Evolutionary conservation across 768 basidiomycete genomes (phyloP).

Genomic region (Hygrocybe punicea): DNA sequence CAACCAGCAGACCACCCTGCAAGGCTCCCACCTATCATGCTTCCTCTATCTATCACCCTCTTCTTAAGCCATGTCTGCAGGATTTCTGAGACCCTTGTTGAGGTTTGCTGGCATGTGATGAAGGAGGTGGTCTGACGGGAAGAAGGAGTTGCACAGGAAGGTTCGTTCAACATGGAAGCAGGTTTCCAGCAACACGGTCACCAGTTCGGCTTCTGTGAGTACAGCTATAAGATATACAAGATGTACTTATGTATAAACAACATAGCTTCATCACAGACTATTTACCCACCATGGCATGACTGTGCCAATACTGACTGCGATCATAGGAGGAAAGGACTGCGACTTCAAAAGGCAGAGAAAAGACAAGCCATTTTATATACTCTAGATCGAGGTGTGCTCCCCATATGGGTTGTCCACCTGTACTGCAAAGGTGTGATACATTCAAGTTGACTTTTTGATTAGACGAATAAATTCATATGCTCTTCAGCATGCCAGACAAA

Average conservation of each 20-base stretch:
- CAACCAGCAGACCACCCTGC: background rate
- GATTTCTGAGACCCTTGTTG: background rate
- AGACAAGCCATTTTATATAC: constrained; percentile 19
- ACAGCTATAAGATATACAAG: background rate
- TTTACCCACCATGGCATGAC: constrained; percentile 8
- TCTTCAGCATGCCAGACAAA: constrained; percentile 18
- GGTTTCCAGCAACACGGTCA: background rate
- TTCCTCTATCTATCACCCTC: background rate
- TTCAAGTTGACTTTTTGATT: background rate
- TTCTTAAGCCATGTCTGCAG: background rate
- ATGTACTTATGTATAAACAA: background rate
- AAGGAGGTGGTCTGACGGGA: background rate
- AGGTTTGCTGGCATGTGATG: background rate
- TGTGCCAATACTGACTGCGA: constrained; percentile 7
- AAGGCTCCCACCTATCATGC: background rate
- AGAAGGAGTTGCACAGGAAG: background rate
- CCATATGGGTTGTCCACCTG: constrained; percentile 19
- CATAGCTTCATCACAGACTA: constrained; percentile 2
- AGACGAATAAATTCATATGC: too few species aligned
- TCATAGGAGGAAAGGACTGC: background rate
- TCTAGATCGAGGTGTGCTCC: constrained; percentile 15
- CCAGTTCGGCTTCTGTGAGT: background rate
- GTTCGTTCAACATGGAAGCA: background rate
- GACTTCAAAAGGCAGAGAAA: constrained; percentile 20
- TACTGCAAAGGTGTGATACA: constrained; percentile 17